These are phyloP conservation scores for Candida albicans DNA, from an alignment of 1,139 yeast species.

Conservation along the genomic window DNA sequence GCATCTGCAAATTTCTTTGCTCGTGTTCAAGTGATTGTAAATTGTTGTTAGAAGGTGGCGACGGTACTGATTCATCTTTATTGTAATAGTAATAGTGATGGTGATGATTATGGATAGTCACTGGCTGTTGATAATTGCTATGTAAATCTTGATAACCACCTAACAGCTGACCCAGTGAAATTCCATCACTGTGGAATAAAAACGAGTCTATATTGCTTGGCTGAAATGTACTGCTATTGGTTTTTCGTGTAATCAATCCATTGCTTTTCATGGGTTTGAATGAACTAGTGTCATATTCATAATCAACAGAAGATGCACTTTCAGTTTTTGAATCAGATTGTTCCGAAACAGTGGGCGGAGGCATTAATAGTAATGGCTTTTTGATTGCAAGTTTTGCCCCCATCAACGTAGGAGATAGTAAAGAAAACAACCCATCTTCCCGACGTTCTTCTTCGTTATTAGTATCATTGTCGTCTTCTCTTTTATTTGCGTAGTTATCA, in stretches of 20 bases:
- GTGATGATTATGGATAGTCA: slow-evolving; percentile 48
- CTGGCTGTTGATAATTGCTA: slow-evolving; percentile 14
- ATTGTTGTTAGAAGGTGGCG: not conserved
- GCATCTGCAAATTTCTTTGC: slow-evolving; percentile 2
- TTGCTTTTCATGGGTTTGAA: slow-evolving; percentile 8
- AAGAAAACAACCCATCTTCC: slow-evolving; percentile 13
- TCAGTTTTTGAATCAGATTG: not conserved
- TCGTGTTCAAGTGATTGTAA: not conserved
- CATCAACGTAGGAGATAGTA: slow-evolving; percentile 36
- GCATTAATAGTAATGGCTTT: slow-evolving; percentile 26
- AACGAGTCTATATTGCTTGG: slow-evolving; percentile 20
- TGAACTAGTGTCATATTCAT: slow-evolving; percentile 24
- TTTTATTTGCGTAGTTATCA: not conserved
- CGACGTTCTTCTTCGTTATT: not conserved
- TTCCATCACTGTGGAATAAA: slow-evolving; percentile 12
- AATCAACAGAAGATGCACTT: slow-evolving; percentile 17
- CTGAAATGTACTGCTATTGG: slow-evolving; percentile 7
- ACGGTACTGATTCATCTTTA: slow-evolving; percentile 6
- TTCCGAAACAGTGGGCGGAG: slow-evolving; percentile 16
- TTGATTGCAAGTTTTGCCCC: slow-evolving; percentile 42
- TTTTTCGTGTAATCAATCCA: slow-evolving; percentile 7
- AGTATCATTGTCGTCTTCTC: not conserved
- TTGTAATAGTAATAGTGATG: slow-evolving; percentile 23
- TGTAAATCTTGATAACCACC: not conserved
- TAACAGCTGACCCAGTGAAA: not conserved